Evolutionary conservation across 1,284 basidiomycete genomes (phyloP).

Genomic region (Cryptococcus depauperatus): DNA sequence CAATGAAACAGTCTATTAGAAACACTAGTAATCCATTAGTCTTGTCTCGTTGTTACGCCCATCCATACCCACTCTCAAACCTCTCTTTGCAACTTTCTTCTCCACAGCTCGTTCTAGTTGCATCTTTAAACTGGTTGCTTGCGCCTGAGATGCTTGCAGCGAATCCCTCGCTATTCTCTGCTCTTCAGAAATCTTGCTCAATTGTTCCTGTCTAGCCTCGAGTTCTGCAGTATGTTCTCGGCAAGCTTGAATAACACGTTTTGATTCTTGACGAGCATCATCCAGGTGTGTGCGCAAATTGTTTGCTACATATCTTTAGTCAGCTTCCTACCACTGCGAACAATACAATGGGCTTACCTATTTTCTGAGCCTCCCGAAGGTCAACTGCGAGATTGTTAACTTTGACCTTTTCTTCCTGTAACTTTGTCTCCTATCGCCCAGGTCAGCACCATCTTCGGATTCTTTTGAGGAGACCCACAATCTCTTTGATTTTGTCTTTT

Average conservation of each 20-base stretch:
- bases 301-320: conserved; percentile 15
- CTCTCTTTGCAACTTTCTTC: conserved; percentile 34
- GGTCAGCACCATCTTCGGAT: conserved; percentile 2
- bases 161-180: conserved; percentile 17
- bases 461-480: conserved; percentile 10
- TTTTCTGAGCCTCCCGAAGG: conserved; percentile 24
- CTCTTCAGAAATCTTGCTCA: conserved; percentile 16
- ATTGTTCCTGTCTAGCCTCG: conserved; percentile 21
- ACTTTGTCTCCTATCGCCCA: conserved; percentile 18
- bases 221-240: conserved; percentile 32
- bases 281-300: conserved; percentile 39
- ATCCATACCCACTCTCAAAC: conserved; percentile 36
- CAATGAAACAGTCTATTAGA: not conserved
- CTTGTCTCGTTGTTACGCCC: not conserved
- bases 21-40: not conserved
- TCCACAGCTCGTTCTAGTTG: conserved; percentile 39
- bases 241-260: conserved; percentile 24
- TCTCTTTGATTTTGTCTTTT: conserved; percentile 10
- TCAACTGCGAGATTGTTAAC: conserved; percentile 19
- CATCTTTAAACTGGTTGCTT: conserved; percentile 29
- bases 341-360: conserved; percentile 10
- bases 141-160: conserved; percentile 29
- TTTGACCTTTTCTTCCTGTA: conserved; percentile 20
- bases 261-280: conserved; percentile 25
- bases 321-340: not conserved